phyloP scores from a whole-genome alignment of 2,329 filamentous ascomycete species.

The Neofusicoccum sp. region DNA sequence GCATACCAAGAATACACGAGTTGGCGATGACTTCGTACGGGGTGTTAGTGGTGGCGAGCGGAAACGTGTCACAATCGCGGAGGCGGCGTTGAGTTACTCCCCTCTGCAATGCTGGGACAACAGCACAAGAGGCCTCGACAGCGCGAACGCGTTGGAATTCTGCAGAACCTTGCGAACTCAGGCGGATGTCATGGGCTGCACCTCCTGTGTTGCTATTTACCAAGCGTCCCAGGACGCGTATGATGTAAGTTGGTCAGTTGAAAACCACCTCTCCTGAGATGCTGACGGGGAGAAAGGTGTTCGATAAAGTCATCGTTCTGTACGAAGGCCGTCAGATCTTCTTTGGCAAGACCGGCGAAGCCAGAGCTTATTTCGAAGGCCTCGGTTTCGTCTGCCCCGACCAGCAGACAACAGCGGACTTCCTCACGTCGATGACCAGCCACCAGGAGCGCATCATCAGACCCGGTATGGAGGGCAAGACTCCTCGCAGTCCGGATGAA shows the following conservation, averaged over 20 bases:
- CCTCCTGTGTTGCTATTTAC: constrained; percentile 73
- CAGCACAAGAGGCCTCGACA: constrained; percentile 69
- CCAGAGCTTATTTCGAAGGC: no score
- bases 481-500: constrained; percentile 53
- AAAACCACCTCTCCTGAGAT: constrained; percentile 78
- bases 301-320: no score
- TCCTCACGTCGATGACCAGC: constrained; percentile 18
- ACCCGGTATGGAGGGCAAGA: constrained; percentile 47
- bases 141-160: constrained; percentile 72
- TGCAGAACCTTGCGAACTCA: constrained; percentile 69
- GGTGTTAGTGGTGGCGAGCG: constrained; percentile 71
- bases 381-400: no score
- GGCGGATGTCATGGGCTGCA: constrained; percentile 67
- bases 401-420: no score
- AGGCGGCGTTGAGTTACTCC: constrained; percentile 65
- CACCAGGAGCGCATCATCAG: constrained; percentile 49
- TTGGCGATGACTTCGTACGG: constrained; percentile 74
- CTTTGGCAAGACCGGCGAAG: no score
- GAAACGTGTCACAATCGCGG: constrained; percentile 76
- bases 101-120: constrained; percentile 72
- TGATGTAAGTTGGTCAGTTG: constrained; percentile 68
- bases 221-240: constrained; percentile 72
- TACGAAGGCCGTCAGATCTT: no score
- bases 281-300: constrained; percentile 69
- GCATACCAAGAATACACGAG: constrained; percentile 67